phyloP scores from a whole-genome alignment of 768 basidiomycete genomes.

The Kwoniella botswanensis region DNA sequence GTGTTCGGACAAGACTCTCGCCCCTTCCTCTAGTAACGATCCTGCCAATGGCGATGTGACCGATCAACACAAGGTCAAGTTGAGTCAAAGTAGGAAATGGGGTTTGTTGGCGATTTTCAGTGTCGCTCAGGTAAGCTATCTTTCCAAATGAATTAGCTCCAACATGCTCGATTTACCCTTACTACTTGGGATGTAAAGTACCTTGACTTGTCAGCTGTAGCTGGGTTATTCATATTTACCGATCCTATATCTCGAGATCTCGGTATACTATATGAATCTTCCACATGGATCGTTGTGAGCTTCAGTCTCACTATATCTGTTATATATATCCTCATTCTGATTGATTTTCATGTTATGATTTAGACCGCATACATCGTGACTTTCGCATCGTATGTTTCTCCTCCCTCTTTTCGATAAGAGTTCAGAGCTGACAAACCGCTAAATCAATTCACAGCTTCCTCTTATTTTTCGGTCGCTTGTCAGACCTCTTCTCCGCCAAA shows the following conservation, averaged over 20 bases:
- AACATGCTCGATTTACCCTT: no score
- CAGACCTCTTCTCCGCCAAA: slow-evolving; percentile 50
- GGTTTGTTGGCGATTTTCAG: slow-evolving; percentile 17
- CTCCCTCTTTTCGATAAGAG: not conserved
- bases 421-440: not conserved
- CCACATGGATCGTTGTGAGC: slow-evolving; percentile 50
- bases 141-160: no score
- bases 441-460: slow-evolving; percentile 26
- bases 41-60: no score
- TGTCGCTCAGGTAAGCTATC: slow-evolving; percentile 20
- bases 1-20: no score
- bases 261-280: slow-evolving; percentile 33
- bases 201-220: slow-evolving; percentile 24
- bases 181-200: slow-evolving; percentile 16
- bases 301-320: not conserved
- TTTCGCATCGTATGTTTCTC: slow-evolving; percentile 32
- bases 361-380: slow-evolving; percentile 45
- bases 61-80: not conserved
- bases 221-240: slow-evolving; percentile 42
- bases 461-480: slow-evolving; percentile 48
- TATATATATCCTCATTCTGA: not conserved
- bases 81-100: slow-evolving; percentile 18
- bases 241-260: slow-evolving; percentile 40
- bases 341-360: not conserved
- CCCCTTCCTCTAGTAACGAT: no score